Conservation (phyloP, 257 asterid genomes). For the Capsicum rhomboideum region DNA sequence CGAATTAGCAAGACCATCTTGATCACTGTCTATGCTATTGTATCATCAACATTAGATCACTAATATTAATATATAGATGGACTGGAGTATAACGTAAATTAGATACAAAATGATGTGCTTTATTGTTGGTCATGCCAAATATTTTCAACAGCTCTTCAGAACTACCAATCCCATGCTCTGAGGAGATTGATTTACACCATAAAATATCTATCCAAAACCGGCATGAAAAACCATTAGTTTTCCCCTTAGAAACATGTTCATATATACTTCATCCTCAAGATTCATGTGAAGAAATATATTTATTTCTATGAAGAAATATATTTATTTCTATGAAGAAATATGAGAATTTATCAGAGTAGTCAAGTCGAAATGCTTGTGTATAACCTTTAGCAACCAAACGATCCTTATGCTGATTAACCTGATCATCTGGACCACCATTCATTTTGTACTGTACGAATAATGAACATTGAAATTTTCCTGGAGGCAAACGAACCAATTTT, state of each 20-base stretch:
- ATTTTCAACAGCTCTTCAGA: neutral
- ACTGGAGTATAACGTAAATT: neutral
- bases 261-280: neutral
- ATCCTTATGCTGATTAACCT: neutral
- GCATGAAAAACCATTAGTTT: neutral
- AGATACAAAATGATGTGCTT: neutral
- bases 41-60: neutral
- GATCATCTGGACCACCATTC: neutral
- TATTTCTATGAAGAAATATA: too few relatives aligned
- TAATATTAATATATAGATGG: neutral
- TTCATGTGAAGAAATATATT: neutral
- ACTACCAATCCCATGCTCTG: neutral
- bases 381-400: neutral
- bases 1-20: neutral
- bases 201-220: neutral
- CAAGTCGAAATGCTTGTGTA: neutral
- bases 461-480: neutral
- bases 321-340: too few relatives aligned
- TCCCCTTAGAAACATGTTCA: neutral
- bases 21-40: neutral
- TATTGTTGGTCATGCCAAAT: neutral
- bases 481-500: neutral
- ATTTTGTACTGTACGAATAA: neutral
- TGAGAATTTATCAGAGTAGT: neutral
- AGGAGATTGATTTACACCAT: neutral